Evolutionary conservation across 805 yeast genomes (phyloP), one percentile per base, ranked within the genome.

Genomic region (Hanseniaspora thailandica): DNA sequence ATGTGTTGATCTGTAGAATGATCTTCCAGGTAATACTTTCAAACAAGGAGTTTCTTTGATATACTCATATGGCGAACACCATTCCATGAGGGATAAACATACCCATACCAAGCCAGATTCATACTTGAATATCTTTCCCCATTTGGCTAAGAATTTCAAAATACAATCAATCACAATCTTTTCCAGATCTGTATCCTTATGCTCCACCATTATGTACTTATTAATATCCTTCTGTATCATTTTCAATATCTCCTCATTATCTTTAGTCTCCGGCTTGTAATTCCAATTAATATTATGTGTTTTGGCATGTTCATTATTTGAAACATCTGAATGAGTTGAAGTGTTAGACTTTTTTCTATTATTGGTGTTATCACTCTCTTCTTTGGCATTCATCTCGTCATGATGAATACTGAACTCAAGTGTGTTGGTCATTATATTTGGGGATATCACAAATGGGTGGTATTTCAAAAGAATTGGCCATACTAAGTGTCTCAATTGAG

Each of bases 41-140:
- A 50, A 31, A 6, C 33, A 20, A 10, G 19, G 5, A 2, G 17
- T 23, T 12, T 34, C 41, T 15, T 34, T 15, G 3, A 40, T 39
- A 26, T 43, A 22, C 15, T 41, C 23, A 13, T 22, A 41, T 19
- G 55, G 86, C 5, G 94, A 89, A 31, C 80, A 75, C 95, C 95
- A 88, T 65, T 87, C 95, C 0, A 95, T 90, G 44, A 89, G 68
- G 10, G 87, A 88, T 31, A 86, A 68, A 0, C 96, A 96, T 19
- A 86, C 77, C 96, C 96, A 88, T 2, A 90, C 75, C 60, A 88
- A 72, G 0, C 94, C 89, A 43, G 82, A 74, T 65, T 86, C 93
- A 63, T 89, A 89, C 59, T 80, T 80, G 52, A 86, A 76, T 54
- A 81, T 72, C 36, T 73, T 71, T 6, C 93, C 89, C 95, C 95